These are phyloP conservation scores for Nyssa sinensis DNA, from an alignment of 148 eudicot genomes.

Conservation along the genomic window DNA sequence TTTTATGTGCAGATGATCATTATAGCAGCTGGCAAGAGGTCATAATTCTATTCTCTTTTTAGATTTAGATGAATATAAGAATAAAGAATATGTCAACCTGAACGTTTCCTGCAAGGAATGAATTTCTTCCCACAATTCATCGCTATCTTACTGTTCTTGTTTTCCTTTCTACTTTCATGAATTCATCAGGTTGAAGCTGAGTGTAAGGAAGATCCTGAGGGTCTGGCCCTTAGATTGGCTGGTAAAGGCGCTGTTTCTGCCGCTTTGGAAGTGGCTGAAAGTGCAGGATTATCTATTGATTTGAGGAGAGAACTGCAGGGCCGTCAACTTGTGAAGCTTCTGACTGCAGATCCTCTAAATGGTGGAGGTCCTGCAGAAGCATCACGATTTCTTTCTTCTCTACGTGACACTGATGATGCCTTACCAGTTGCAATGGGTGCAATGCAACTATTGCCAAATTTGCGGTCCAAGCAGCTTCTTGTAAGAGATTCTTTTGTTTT, in stretches of 20 bases:
- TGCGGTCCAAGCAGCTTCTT: constrained; percentile 95
- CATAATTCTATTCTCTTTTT: constrained; percentile 12
- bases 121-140: background rate
- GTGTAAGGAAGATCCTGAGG: constrained; percentile 96
- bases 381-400: constrained; percentile 93
- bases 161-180: constrained; percentile 1
- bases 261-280: constrained; percentile 97
- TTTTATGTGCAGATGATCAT: constrained; percentile 81
- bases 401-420: constrained; percentile 91
- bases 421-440: constrained; percentile 96
- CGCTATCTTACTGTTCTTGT: background rate
- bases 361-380: constrained; percentile 99
- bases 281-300: constrained; percentile 90
- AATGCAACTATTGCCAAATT: constrained; percentile 95
- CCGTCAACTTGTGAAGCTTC: constrained; percentile 97
- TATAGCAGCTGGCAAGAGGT: constrained; percentile 98
- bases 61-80: background rate
- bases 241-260: constrained; percentile 99
- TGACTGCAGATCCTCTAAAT: constrained; percentile 89
- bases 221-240: constrained; percentile 91
- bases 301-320: constrained; percentile 93
- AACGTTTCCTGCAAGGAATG: no score
- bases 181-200: constrained; percentile 77
- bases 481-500: constrained; percentile 39
- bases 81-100: background rate